Percentiles rank a stretch among this genome's conserved stretches.
Evolutionary conservation across 495 filamentous ascomycete genomes (phyloP).

Genomic region (Neurospora sp.): DNA sequence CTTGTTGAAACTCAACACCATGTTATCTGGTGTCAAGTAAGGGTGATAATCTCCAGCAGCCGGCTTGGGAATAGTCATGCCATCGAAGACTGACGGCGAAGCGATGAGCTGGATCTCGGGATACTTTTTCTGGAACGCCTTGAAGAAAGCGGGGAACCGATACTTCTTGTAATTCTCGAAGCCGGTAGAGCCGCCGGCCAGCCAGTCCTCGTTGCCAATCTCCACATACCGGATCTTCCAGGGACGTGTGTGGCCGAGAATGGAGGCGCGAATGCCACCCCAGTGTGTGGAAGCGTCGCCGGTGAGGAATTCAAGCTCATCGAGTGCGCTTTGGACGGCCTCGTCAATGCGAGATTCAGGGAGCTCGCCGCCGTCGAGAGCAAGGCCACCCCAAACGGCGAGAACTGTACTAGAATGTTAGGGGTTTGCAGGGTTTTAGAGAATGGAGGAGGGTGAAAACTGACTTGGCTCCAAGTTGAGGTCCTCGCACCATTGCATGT

Average conservation of each 20-base stretch:
- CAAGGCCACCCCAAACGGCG: constrained; percentile 51
- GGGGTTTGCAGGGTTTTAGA: background rate
- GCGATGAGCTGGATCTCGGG: constrained; percentile 54
- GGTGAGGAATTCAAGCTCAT: constrained; percentile 58
- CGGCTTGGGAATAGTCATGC: constrained; percentile 27
- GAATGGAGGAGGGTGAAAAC: background rate
- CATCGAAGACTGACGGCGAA: constrained; percentile 33
- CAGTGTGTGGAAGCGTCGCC: constrained; percentile 48
- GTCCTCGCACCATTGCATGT: constrained; percentile 58
- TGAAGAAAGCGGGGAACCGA: constrained; percentile 46
- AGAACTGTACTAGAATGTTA: constrained; percentile 5
- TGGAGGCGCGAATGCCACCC: constrained; percentile 43
- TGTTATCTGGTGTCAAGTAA: constrained; percentile 24
- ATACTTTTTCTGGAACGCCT: constrained; percentile 46
- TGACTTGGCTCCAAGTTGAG: constrained; percentile 43
- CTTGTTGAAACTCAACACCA: constrained; percentile 28
- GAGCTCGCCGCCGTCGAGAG: constrained; percentile 43
- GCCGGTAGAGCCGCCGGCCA: constrained; percentile 27
- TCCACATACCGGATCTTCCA: constrained; percentile 51
- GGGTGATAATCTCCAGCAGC: constrained; percentile 37
- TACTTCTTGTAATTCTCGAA: constrained; percentile 42
- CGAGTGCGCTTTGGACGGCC: constrained; percentile 51
- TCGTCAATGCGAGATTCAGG: constrained; percentile 27
- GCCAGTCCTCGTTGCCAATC: constrained; percentile 59
- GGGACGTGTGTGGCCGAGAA: constrained; percentile 47